Evolutionary conservation across 2,329 filamentous ascomycete genomes (phyloP).

Genomic region (Penicillium sp.): DNA sequence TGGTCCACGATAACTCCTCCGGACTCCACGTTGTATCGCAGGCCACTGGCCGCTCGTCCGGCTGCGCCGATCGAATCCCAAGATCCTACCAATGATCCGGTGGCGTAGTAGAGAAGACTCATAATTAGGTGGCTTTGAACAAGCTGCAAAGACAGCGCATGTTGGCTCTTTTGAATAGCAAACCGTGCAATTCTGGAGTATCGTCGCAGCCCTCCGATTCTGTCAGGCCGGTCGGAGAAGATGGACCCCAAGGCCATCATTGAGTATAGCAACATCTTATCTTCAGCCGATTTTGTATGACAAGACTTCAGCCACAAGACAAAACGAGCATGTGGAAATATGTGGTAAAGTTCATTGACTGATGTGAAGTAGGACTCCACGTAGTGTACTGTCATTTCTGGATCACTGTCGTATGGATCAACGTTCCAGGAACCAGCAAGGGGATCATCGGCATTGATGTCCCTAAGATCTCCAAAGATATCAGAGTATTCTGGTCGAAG

Average conservation of each 20-base stretch:
- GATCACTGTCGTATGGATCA: slow-evolving; percentile 56
- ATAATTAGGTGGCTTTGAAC: slow-evolving; percentile 68
- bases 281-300: slow-evolving; percentile 52
- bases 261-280: slow-evolving; percentile 62
- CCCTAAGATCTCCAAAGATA: slow-evolving; percentile 32
- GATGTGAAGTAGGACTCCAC: slow-evolving; percentile 59
- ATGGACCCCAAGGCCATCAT: slow-evolving; percentile 59
- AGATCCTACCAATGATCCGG: slow-evolving; percentile 59
- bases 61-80: slow-evolving; percentile 66
- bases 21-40: slow-evolving; percentile 65
- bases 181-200: slow-evolving; percentile 60
- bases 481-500: slow-evolving; percentile 29
- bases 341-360: slow-evolving; percentile 56
- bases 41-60: slow-evolving; percentile 58
- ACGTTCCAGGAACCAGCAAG: slow-evolving; percentile 45
- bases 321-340: slow-evolving; percentile 58
- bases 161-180: slow-evolving; percentile 54
- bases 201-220: slow-evolving; percentile 45
- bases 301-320: slow-evolving; percentile 54
- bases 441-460: slow-evolving; percentile 31
- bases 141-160: slow-evolving; percentile 61
- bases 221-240: slow-evolving; percentile 52
- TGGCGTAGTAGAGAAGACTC: slow-evolving; percentile 65
- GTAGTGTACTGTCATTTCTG: slow-evolving; percentile 52
- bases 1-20: slow-evolving; percentile 50